phyloP scores from a whole-genome alignment of 345 rosid species.

The Draba incana region DNA sequence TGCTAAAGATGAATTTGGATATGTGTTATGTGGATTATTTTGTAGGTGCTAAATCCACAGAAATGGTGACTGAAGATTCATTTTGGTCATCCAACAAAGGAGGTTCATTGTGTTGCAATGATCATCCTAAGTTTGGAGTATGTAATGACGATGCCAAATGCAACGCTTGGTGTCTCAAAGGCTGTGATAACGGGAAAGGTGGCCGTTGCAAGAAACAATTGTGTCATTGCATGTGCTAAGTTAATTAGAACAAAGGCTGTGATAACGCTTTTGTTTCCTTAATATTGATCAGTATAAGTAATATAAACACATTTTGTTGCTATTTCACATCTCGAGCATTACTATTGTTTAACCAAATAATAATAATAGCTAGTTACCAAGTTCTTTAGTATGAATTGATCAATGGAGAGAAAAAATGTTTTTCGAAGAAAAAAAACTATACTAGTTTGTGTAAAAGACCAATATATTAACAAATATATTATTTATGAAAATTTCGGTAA shows the following conservation, averaged over 20 bases:
- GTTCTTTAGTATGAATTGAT: neutral
- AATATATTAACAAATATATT: neutral
- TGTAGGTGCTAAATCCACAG: conserved; percentile 11
- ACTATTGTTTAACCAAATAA: neutral
- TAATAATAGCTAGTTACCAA: neutral
- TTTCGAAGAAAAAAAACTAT: neutral
- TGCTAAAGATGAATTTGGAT: too few relatives aligned
- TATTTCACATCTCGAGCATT: neutral
- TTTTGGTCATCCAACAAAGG: conserved; percentile 11
- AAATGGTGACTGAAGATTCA: conserved; percentile 23
- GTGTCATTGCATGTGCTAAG: conserved; percentile 7
- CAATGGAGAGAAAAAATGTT: neutral
- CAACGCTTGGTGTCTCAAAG: neutral
- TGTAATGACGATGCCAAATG: neutral
- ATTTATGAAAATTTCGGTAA: neutral
- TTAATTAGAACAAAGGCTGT: neutral
- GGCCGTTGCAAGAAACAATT: neutral
- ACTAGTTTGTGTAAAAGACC: neutral
- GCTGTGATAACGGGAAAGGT: neutral
- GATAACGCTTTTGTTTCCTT: neutral
- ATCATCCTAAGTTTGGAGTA: conserved; percentile 23
- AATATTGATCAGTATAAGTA: neutral
- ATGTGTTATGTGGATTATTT: neutral
- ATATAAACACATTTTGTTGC: neutral
- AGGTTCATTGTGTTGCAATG: conserved; percentile 17